Conservation (phyloP, 2,329 filamentous ascomycete species). For the Cadophora sp. region DNA sequence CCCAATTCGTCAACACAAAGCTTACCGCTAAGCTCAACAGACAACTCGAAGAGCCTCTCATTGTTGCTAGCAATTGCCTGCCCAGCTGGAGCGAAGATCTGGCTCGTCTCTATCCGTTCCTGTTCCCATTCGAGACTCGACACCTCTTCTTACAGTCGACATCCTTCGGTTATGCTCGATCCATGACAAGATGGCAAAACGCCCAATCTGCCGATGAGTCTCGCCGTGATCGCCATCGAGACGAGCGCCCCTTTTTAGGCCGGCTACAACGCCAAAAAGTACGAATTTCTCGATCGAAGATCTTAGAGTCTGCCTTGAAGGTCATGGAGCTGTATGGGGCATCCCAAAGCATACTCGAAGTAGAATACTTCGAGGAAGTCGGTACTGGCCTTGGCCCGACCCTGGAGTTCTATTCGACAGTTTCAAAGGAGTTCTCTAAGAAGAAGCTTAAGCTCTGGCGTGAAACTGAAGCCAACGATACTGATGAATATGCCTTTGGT, state of each 20-base stretch:
- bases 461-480: slow-evolving; percentile 78
- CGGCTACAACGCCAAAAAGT: slow-evolving; percentile 95
- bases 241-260: slow-evolving; percentile 90
- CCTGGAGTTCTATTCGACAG: slow-evolving; percentile 96
- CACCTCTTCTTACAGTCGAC: slow-evolving; percentile 98
- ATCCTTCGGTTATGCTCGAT: slow-evolving; percentile 95
- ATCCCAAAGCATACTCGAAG: slow-evolving; percentile 94
- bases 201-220: slow-evolving; percentile 82
- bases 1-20: slow-evolving; percentile 98
- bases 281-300: slow-evolving; percentile 93
- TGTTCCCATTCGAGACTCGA: slow-evolving; percentile 97
- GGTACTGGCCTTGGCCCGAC: slow-evolving; percentile 95
- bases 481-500: slow-evolving; percentile 84
- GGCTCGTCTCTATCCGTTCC: slow-evolving; percentile 90
- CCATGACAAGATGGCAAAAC: slow-evolving; percentile 98
- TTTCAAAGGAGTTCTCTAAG: slow-evolving; percentile 96
- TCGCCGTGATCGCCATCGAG: slow-evolving; percentile 79
- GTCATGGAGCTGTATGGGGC: slow-evolving; percentile 98
- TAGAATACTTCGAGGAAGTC: slow-evolving; percentile 99
- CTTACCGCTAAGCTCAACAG: slow-evolving; percentile 97
- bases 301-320: slow-evolving; percentile 94
- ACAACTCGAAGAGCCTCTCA: slow-evolving; percentile 93
- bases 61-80: slow-evolving; percentile 95
- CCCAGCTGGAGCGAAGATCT: slow-evolving; percentile 97
- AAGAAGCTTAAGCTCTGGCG: slow-evolving; percentile 98